Base-by-base conservation (phyloP, 1,284 basidiomycete genomes). In the Rhodotorula glutinis region DNA sequence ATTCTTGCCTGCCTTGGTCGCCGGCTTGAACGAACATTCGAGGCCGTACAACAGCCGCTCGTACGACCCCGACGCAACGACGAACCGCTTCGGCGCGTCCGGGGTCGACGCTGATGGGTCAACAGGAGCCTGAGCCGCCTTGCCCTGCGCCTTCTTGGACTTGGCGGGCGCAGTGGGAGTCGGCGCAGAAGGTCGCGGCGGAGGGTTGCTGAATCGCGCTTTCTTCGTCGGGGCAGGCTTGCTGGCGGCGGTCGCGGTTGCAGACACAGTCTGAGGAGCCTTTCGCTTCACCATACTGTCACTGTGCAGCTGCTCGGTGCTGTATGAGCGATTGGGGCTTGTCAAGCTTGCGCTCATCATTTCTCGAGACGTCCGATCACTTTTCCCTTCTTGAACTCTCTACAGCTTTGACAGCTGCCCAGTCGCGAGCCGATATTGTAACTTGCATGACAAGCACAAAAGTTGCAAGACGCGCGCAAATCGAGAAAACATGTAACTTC, bases 11-110 rank as follows among this genome's bases (percentile, higher is more conserved):
- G 44, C 57, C 38, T 56, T 38, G 13, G 64, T 60, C 25, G 60
- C 57, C 13, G 65, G 57, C 59, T 78, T 62, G 51, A 82, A 79
- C 62, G 61, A 19, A 76, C 76, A 66, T 71, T 92, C 85, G 29
- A 97, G 82, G 40, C 95, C 95, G 76, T 98, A 98, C 21, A 98
- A 83, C 16, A 97, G 82, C 75, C 95, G 94, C 82, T 98, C 95
- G 79, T 98, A 98, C 16, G 92, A 90, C 0, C 95, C 95, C 0
- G 87, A 89, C 41, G 97, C 82, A 70, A 97, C 81, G 79, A 91
- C 88, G 83, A 96, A 96, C 4, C 85, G 85, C n/a, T 70, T 72
- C 19, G 76, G 69, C 8, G 70, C 62, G 3, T 40, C 33, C 3
- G 56, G 49, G 1, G 41, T 44, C 29, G 33, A 19, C 3, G 46